Evolutionary conservation across 2,329 filamentous ascomycete species (phyloP), one percentile per base, ranked within the genome.

Genomic region (Fusarium fracticaudum): DNA sequence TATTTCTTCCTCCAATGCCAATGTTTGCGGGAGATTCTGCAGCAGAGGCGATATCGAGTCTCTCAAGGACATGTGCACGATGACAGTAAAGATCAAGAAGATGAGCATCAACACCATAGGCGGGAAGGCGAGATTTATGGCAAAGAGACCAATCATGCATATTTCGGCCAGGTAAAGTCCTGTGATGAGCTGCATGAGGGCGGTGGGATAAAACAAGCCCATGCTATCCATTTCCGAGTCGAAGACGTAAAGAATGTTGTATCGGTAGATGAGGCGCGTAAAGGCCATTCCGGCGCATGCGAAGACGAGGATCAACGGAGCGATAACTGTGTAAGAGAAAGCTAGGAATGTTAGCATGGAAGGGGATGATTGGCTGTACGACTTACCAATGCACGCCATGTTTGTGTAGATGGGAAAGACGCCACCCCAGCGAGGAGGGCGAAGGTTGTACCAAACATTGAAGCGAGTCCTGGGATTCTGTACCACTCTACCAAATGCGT

Each of bases 241-340:
- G 58, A 91, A 92, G 41, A 98, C 94, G 81, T 94, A 98, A 57
- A 98, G 88, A 63, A 98, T 84, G 80, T 98, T 97, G 87, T 98
- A 98, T 24, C 93, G 90, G 87, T 94, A 98, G 54, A 95, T 93
- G 60, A 96, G 85, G 81, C 97, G 97, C 83, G 98, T 95, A 47
- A 96, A 85, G 29, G 87, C 90, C 67, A 98, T 89, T 35, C 94
- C 95, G 44, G 94, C 87, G 2, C 92, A 91, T 3, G 94, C 94
- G 78, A 98, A 98, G 10, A 91, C 90, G 57, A 98, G 87, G 61
- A 98, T 91, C 17, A 98, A 85, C 2, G 95, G 96, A 6, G 95
- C 94, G 77, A 98, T 97, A 72, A 91, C 92, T 5, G 94, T 92
- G 80, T 98, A 98, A 38, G 91, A 93, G 71, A 98, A 92, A 45